Percentiles rank a stretch among this genome's conserved stretches.
These are phyloP conservation scores for Corynespora cassiicola DNA, from an alignment of 2,329 filamentous ascomycete genomes.

Conservation along the genomic window DNA sequence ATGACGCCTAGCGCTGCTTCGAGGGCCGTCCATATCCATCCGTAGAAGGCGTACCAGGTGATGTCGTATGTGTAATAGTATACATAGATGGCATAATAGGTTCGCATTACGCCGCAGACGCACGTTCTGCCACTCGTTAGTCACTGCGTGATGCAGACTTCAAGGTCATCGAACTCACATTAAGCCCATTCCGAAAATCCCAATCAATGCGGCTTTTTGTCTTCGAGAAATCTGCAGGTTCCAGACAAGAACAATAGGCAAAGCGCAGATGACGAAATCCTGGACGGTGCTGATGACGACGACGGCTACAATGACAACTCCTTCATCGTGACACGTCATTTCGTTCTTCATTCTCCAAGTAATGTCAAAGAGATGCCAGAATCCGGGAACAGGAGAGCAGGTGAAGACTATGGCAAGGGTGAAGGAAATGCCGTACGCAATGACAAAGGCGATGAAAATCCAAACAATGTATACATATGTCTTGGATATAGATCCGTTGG, in stretches of 20 bases:
- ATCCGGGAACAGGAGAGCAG: constrained; percentile 49
- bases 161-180: constrained; percentile 35
- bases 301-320: constrained; percentile 45
- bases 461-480: constrained; percentile 47
- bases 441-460: constrained; percentile 46
- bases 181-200: constrained; percentile 52
- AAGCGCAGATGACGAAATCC: constrained; percentile 48
- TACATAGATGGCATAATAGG: constrained; percentile 43
- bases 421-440: constrained; percentile 48
- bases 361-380: constrained; percentile 47
- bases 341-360: constrained; percentile 37
- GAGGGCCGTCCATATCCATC: constrained; percentile 49
- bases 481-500: constrained; percentile 39
- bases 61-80: constrained; percentile 47
- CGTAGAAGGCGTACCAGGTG: constrained; percentile 47
- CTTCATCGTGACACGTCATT: constrained; percentile 47
- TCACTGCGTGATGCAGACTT: too few species aligned
- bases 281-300: constrained; percentile 47
- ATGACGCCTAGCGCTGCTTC: constrained; percentile 51
- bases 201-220: constrained; percentile 54
- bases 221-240: constrained; percentile 50
- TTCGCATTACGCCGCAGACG: constrained; percentile 44
- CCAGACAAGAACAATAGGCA: constrained; percentile 54
- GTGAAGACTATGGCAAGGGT: constrained; percentile 41
- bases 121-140: constrained; percentile 29